A percentile compares a stretch with the other conserved stretches of the same genome.
These are phyloP conservation scores for Collybia mongolica DNA, from an alignment of 768 basidiomycete genomes.

Conservation along the genomic window DNA sequence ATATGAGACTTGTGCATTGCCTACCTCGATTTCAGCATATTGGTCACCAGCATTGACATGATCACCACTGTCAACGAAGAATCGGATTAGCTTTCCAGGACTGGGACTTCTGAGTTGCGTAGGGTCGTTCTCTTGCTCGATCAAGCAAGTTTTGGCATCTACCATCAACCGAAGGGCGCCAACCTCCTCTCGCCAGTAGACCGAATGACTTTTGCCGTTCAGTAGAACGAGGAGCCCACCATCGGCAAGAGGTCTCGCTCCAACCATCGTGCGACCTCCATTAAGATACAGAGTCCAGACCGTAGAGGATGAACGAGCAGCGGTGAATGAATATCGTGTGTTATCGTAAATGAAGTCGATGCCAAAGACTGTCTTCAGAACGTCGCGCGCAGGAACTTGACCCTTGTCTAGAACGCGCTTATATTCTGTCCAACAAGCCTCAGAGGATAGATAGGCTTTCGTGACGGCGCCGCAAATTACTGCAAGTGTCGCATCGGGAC, in stretches of 20 bases:
- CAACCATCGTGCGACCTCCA: conserved; percentile 90
- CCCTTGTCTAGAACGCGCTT: conserved; percentile 96
- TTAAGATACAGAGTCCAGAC: conserved; percentile 96
- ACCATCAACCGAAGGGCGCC: conserved; percentile 91
- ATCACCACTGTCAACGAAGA: conserved; percentile 95
- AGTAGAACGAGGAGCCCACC: conserved; percentile 91
- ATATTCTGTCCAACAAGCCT: conserved; percentile 90
- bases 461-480: conserved; percentile 96
- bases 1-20: conserved; percentile 15
- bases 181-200: conserved; percentile 99
- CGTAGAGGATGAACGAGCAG: conserved; percentile 83
- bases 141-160: conserved; percentile 96
- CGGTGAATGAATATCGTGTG: conserved; percentile 92
- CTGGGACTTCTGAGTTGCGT: conserved; percentile 95
- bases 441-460: conserved; percentile 89
- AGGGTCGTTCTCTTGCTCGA: conserved; percentile 99
- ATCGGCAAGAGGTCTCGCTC: conserved; percentile 89
- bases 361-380: conserved; percentile 94
- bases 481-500: conserved; percentile 89
- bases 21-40: conserved; percentile 96
- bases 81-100: conserved; percentile 94
- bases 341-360: conserved; percentile 99
- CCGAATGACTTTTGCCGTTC: conserved; percentile 93
- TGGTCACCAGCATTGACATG: conserved; percentile 96
- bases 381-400: conserved; percentile 92